Conservation (phyloP, 2,329 filamentous ascomycete species). For the Microascus cirrosus region DNA sequence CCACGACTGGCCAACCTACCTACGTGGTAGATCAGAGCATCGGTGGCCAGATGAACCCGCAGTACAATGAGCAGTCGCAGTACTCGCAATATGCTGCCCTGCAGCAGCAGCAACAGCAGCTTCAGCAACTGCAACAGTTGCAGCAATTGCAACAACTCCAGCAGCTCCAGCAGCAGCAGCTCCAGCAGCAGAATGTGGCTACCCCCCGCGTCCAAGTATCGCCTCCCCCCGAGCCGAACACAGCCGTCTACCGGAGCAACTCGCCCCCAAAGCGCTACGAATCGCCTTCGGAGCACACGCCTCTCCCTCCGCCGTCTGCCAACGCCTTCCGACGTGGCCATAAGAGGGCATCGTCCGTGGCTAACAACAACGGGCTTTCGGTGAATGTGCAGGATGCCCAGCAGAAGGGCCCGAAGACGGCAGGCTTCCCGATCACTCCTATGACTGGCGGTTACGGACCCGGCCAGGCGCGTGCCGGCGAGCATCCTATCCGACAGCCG, state of each 20-base stretch:
- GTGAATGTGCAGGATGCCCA: slow-evolving; percentile 31
- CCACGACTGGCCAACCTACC: slow-evolving; percentile 70
- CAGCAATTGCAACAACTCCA: slow-evolving; percentile 21
- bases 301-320: slow-evolving; percentile 76
- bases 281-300: slow-evolving; percentile 55
- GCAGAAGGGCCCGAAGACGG: slow-evolving; percentile 61
- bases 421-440: slow-evolving; percentile 69
- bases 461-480: slow-evolving; percentile 83
- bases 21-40: slow-evolving; percentile 65
- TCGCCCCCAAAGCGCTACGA: slow-evolving; percentile 56
- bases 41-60: slow-evolving; percentile 24
- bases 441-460: slow-evolving; percentile 81
- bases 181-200: slow-evolving; percentile 28
- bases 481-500: slow-evolving; percentile 88
- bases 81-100: slow-evolving; percentile 14
- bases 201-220: slow-evolving; percentile 73
- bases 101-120: slow-evolving; percentile 34
- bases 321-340: slow-evolving; percentile 90
- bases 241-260: slow-evolving; percentile 44
- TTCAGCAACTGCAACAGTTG: slow-evolving; percentile 21
- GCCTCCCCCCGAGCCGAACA: slow-evolving; percentile 56
- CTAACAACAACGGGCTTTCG: slow-evolving; percentile 38
- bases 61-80: slow-evolving; percentile 30
- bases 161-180: slow-evolving; percentile 9
- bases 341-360: slow-evolving; percentile 76